phyloP scores from a whole-genome alignment of 2,329 filamentous ascomycete genomes.

The Zymoseptoria passerinii region DNA sequence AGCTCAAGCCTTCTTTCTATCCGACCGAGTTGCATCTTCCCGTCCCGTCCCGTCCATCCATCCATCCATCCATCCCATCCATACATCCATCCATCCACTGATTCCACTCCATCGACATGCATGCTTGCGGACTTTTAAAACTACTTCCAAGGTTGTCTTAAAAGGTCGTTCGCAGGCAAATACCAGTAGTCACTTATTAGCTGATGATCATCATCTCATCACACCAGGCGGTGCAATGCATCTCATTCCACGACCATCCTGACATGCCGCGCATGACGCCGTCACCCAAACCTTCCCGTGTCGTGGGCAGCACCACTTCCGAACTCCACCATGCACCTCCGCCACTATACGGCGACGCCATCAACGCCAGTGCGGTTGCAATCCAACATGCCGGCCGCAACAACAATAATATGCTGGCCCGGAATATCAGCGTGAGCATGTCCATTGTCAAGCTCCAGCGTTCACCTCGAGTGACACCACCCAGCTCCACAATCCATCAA shows the following conservation, averaged over 20 bases:
- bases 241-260: background rate
- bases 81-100: no score
- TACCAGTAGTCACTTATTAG: no score
- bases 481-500: background rate
- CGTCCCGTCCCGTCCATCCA: no score
- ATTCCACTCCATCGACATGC: no score
- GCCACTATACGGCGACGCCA: background rate
- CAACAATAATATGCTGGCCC: background rate
- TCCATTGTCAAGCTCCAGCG: background rate
- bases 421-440: background rate
- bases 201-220: background rate
- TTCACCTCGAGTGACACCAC: background rate
- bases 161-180: no score
- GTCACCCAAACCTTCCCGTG: background rate
- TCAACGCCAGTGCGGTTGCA: background rate
- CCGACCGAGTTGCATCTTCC: background rate
- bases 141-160: no score
- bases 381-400: background rate
- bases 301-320: background rate
- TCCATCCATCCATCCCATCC: no score
- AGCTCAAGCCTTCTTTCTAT: background rate
- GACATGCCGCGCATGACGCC: no score
- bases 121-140: no score
- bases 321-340: background rate
- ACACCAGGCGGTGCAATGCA: background rate